Percentiles rank a stretch among this genome's conserved stretches.
These are phyloP conservation scores for Diospyros lotus DNA, from an alignment of 148 eudicot species.

Conservation along the genomic window DNA sequence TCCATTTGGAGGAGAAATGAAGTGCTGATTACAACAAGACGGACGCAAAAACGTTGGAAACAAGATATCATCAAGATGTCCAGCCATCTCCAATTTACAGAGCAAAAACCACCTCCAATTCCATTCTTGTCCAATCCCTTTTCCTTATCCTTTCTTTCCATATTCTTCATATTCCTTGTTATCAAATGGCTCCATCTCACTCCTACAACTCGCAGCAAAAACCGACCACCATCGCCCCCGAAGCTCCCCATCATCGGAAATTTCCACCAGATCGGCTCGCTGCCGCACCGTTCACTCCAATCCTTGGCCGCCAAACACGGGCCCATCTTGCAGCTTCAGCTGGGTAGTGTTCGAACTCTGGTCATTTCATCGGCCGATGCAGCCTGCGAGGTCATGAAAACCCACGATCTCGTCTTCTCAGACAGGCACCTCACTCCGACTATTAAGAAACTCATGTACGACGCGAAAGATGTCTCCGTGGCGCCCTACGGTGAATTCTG, in stretches of 20 bases:
- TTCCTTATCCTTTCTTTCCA: neutral
- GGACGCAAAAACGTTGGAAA: no score
- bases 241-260: constrained; percentile 31
- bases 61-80: no score
- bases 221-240: constrained; percentile 28
- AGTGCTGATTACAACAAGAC: no score
- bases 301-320: constrained; percentile 23
- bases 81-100: no score
- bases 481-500: constrained; percentile 52
- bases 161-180: neutral
- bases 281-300: constrained; percentile 21
- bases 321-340: constrained; percentile 25
- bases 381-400: constrained; percentile 24
- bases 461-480: constrained; percentile 20
- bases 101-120: no score
- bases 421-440: neutral
- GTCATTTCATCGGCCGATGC: constrained; percentile 9
- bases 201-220: neutral
- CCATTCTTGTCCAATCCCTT: neutral
- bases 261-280: constrained; percentile 27
- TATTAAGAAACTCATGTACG: neutral
- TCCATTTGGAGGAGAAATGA: no score
- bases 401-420: constrained; percentile 16
- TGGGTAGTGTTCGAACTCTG: constrained; percentile 18
- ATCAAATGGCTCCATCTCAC: neutral